These are phyloP conservation scores for Xerocomellus chrysenteron DNA, from an alignment of 768 basidiomycete species.

Conservation along the genomic window DNA sequence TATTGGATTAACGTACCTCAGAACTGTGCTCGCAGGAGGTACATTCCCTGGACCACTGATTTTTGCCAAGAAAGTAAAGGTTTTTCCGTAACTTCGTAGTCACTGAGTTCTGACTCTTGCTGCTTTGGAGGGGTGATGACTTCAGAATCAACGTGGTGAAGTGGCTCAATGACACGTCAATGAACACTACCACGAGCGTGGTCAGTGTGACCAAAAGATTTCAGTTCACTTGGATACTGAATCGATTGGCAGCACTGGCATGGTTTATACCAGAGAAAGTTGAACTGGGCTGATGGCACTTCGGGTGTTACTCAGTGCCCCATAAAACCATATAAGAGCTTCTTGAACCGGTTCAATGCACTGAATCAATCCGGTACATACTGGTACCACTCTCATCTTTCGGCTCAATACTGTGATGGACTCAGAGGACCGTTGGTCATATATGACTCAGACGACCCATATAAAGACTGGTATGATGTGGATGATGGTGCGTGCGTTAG, in stretches of 20 bases:
- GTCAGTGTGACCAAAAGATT: slow-evolving; percentile 31
- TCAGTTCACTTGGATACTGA: neutral
- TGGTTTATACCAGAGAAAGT: slow-evolving; percentile 43
- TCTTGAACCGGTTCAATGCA: slow-evolving; percentile 24
- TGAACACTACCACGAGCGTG: slow-evolving; percentile 51
- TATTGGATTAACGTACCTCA: slow-evolving; percentile 8
- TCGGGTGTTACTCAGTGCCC: slow-evolving; percentile 37
- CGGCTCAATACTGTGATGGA: slow-evolving; percentile 39
- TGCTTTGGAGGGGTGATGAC: slow-evolving; percentile 32
- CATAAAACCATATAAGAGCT: slow-evolving; percentile 17
- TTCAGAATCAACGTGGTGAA: slow-evolving; percentile 48
- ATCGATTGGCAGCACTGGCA: slow-evolving; percentile 50
- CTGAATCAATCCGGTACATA: slow-evolving; percentile 27
- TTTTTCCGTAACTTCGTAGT: neutral
- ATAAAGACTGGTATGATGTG: slow-evolving; percentile 38
- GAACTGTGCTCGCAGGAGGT: slow-evolving; percentile 43
- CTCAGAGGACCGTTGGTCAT: slow-evolving; percentile 35
- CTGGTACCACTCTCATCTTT: slow-evolving; percentile 38
- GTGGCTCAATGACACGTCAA: slow-evolving; percentile 42
- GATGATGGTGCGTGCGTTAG: slow-evolving; percentile 36
- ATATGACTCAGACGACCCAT: slow-evolving; percentile 44
- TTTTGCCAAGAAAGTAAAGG: slow-evolving; percentile 33
- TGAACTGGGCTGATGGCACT: slow-evolving; percentile 47
- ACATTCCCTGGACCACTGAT: slow-evolving; percentile 48
- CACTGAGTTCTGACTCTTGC: neutral